Conservation (phyloP, 768 basidiomycete genomes). For the Gelatoporia subvermispora region DNA sequence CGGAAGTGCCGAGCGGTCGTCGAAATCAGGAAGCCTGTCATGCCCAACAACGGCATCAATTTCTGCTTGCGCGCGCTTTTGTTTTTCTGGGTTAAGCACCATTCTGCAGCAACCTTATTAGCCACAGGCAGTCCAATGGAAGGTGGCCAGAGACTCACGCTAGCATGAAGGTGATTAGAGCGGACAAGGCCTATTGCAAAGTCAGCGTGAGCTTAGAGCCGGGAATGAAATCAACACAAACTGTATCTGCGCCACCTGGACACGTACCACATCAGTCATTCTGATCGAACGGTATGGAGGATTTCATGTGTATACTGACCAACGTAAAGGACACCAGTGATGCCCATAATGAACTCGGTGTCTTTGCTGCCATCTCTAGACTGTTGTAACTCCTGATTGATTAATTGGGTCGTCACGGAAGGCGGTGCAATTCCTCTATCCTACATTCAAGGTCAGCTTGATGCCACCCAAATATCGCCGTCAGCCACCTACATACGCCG, state of each 20-base stretch:
- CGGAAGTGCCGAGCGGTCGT: constrained; percentile 50
- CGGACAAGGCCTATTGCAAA: constrained; percentile 43
- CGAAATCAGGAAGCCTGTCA: constrained; percentile 54
- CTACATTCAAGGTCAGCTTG: background rate
- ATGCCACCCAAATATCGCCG: background rate
- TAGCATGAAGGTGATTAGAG: constrained; percentile 56
- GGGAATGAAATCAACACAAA: constrained; percentile 18
- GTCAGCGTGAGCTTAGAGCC: background rate
- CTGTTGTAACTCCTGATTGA: too few relatives aligned
- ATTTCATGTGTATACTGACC: too few relatives aligned
- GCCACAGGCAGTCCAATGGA: background rate
- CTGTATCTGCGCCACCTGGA: constrained; percentile 56
- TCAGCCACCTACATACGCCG: background rate
- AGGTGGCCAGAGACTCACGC: constrained; percentile 23
- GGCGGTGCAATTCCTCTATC: background rate
- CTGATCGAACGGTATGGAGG: too few relatives aligned
- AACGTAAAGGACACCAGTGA: too few relatives aligned
- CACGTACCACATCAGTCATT: background rate
- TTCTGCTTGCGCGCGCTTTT: constrained; percentile 57
- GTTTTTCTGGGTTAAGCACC: constrained; percentile 53
- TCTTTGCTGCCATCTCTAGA: too few relatives aligned
- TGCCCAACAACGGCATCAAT: constrained; percentile 55
- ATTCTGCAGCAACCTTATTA: constrained; percentile 25
- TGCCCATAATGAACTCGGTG: background rate
- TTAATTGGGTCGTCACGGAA: background rate